phyloP scores from a whole-genome alignment of 441 rosid genomes.

The Pelargonium fulgidum region DNA sequence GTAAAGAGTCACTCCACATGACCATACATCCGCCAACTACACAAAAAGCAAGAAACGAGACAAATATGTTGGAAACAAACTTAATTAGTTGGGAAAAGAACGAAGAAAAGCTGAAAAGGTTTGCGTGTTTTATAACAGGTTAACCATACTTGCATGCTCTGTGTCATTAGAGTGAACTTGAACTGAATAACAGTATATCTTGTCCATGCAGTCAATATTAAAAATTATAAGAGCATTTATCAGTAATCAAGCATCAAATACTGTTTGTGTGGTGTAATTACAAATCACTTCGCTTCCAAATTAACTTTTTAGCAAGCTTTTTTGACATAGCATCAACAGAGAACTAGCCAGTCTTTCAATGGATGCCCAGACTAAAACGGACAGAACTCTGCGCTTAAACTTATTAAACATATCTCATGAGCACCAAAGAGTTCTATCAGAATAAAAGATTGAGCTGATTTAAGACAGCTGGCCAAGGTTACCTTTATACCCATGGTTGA shows the following conservation, averaged over 20 bases:
- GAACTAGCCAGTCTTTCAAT: not conserved
- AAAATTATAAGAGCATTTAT: not conserved
- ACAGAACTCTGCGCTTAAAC: not conserved
- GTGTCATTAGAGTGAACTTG: not conserved
- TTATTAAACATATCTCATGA: not conserved
- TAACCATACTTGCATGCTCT: not conserved
- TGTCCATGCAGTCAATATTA: not conserved
- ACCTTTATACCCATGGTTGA: not conserved
- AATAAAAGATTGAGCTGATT: not conserved
- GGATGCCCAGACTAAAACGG: not conserved
- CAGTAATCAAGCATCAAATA: slow-evolving; percentile 1
- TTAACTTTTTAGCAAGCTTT: not conserved
- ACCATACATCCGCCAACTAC: slow-evolving; percentile 93
- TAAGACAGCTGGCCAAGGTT: not conserved
- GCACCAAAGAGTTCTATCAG: not conserved
- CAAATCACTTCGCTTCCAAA: slow-evolving; percentile 3
- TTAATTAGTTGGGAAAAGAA: not conserved
- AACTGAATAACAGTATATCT: not conserved
- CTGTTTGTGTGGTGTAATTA: not conserved
- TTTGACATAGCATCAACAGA: not conserved
- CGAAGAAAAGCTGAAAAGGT: not conserved
- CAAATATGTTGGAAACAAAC: slow-evolving; percentile 2
- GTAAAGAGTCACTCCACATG: slow-evolving; percentile 90
- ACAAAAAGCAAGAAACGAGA: not conserved
- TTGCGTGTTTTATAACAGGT: not conserved